Base-by-base conservation (phyloP, 2,329 filamentous ascomycete genomes). In the Cordyceps pruinosa region DNA sequence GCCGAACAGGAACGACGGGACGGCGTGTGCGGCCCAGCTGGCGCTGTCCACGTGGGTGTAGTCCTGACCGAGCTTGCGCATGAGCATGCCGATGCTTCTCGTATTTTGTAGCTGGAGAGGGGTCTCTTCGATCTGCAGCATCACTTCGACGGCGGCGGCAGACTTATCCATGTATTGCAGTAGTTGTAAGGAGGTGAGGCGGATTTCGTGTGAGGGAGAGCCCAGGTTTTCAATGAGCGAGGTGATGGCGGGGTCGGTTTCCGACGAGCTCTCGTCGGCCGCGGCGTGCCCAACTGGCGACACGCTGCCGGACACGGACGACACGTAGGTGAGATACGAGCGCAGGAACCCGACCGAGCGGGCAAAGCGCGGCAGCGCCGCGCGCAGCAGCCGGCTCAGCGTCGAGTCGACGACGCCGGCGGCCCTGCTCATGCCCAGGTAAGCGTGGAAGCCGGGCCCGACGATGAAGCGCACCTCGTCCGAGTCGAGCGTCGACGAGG, bases 1-100 rank as follows among this genome's bases (percentile, higher is more conserved):
- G 49, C 94, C 94, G 64, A 97, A 96, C 64, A 90, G 85, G 66
- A 92, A 97, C 0, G 83, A 80, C 0, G 92, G 89, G 30, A 97
- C 80, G 7, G 90, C 84, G 64, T 82, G 79, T 58, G 82, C 78
- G 61, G 95, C 73, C 83, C 87, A 89, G 1, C 81, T 81, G 37
- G 82, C 77, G 2, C 81, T 73, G 41, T 77, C 74, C 10, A 86
- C 68, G 25, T 80, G 76, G 6, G 80, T 72, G 67, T 94, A 96
- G 30, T 73, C 73, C 55, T 79, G 73, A 15, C 86, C 78, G 44
- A 97, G 78, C 65, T 90, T 91, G 47, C 93, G 87, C 55, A 97
- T 81, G 61, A 93, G 85, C 82, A 97, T 95, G 2, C 89, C 87
- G 34, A 96, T 83, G 19, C 84, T 83, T 57, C 94, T 83, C 51